Base-by-base conservation (phyloP, 78 protist genomes). In the Polysphondylium violaceum region DNA sequence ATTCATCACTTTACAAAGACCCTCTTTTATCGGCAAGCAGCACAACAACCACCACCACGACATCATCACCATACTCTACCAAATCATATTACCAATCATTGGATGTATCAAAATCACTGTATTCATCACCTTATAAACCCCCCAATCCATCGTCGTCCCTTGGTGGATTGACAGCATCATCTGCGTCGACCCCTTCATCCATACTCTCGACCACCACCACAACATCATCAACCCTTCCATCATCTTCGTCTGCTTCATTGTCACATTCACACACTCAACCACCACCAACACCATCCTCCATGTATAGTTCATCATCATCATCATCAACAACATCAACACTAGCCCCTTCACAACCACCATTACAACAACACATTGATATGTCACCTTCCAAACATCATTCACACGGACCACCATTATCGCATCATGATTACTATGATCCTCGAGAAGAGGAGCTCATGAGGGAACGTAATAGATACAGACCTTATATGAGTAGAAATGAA, bases 311-410 rank as follows among this genome's bases (percentile, higher is more conserved):
- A n/a, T 63, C 71, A 31, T 35, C 71, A 12, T 63, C 71, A 29
- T 61, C 69, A 1, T 58, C 64, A 19, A 31, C 68, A 2, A 31
- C 68, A 17, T 36, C 72, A 63, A 25, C 72, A 64, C 9, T 44
- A 63, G 53, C 31, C 12, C 72, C 23, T 21, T 41, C 44, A 61
- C 71, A 23, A 69, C 76, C 76, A 21, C 58, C 56, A 65, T 38
- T 38, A 38, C 73, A 65, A n/a, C 73, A 65, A n/a, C 73, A 31
- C 21, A 38, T 65, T 21, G 73, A 65, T 65, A n/a, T n/a, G n/a
- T n/a, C n/a, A n/a, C n/a, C n/a, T n/a, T n/a, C n/a, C n/a, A n/a
- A n/a, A n/a, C n/a, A n/a, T n/a, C n/a, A n/a, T n/a, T n/a, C n/a
- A n/a, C n/a, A n/a, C n/a, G n/a, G n/a, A n/a, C n/a, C n/a, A n/a